Percentiles rank a stretch among this genome's conserved stretches.
phyloP scores from a whole-genome alignment of 352 stramenopile species.

The Phytopythium cucurbitacearum region DNA sequence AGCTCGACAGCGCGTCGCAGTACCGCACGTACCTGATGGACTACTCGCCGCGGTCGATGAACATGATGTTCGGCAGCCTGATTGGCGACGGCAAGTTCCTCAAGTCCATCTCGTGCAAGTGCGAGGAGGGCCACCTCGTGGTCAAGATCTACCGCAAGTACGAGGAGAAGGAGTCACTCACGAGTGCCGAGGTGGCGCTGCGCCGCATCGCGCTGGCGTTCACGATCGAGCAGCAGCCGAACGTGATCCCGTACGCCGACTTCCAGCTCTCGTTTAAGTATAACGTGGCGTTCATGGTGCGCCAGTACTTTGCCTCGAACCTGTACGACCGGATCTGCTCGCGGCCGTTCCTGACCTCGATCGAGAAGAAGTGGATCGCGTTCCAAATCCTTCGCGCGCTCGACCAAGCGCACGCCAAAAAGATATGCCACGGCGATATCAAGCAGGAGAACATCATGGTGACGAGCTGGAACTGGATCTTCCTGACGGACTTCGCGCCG shows the following conservation, averaged over 20 bases:
- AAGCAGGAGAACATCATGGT: conserved; percentile 98
- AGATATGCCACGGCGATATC: conserved; percentile 96
- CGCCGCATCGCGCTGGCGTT: conserved; percentile 48
- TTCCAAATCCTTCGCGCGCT: conserved; percentile 95
- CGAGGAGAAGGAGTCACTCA: conserved; percentile 65
- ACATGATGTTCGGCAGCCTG: conserved; percentile 83
- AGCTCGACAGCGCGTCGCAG: conserved; percentile 80
- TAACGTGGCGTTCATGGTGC: conserved; percentile 91
- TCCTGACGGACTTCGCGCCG: conserved; percentile 95
- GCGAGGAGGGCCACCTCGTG: conserved; percentile 76
- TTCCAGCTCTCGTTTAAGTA: conserved; percentile 76
- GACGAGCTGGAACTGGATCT: conserved; percentile 97
- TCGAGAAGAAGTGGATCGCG: conserved; percentile 97
- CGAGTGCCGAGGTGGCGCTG: conserved; percentile 50
- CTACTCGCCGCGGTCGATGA: conserved; percentile 78
- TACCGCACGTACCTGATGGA: conserved; percentile 88
- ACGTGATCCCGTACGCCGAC: conserved; percentile 80
- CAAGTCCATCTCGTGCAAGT: conserved; percentile 87
- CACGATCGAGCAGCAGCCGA: conserved; percentile 67
- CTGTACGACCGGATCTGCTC: conserved; percentile 96
- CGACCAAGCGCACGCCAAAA: conserved; percentile 90
- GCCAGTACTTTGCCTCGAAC: conserved; percentile 96
- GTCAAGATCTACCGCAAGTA: conserved; percentile 90
- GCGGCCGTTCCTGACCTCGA: conserved; percentile 91
- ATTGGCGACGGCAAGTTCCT: conserved; percentile 89